Evolutionary conservation across 2,329 filamentous ascomycete genomes (phyloP), one percentile per base, ranked within the genome.

Genomic region (Aspergillus japonicus): DNA sequence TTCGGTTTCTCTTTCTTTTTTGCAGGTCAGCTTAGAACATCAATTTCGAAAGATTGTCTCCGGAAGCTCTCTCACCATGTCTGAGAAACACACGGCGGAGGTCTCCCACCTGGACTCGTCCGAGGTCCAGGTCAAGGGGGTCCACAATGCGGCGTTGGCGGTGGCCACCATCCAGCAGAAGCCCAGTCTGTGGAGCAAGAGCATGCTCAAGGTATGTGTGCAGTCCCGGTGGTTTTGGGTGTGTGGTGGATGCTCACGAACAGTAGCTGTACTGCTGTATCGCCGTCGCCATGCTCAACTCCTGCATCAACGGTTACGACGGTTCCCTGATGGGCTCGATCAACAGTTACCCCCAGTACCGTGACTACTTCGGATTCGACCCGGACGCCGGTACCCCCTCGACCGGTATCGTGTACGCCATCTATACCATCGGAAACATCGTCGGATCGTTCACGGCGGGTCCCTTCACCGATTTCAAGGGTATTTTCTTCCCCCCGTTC

Each of bases 301-400:
- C 77, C 0, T 78, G 75, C 58, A 78, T 80, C 62, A 81, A 81
- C 62, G 80, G 80, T 29, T 82, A 81, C 62, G 79, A 82, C 66
- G 78, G 80, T n/a, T 79, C 76, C 8, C 67, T 82, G 5, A 82
- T 82, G 80, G 77, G 76, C 44, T 76, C 75, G 4, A 81, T 82
- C 67, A 82, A 82, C 65, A 75, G 74, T 26, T 80, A 80, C 60
- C 62, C 66, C 2, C 78, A 81, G 60, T 82, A 82, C 62, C 74
- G 76, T 44, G 56, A 65, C 7, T 80, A 79, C 63, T 80, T 80
- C 57, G 72, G 73, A 24, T 80, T 80, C 64, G 63, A 71, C 54
- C 54, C 69, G 5, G 69, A 71, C 19, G 70, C 72, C 48, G 77
- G 77, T 50, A 80, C 77, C 1, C 76, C 78, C 0, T 66, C 66